These are phyloP conservation scores for Puya raimondii DNA, from an alignment of 176 grass and related monocot genomes.

Conservation along the genomic window DNA sequence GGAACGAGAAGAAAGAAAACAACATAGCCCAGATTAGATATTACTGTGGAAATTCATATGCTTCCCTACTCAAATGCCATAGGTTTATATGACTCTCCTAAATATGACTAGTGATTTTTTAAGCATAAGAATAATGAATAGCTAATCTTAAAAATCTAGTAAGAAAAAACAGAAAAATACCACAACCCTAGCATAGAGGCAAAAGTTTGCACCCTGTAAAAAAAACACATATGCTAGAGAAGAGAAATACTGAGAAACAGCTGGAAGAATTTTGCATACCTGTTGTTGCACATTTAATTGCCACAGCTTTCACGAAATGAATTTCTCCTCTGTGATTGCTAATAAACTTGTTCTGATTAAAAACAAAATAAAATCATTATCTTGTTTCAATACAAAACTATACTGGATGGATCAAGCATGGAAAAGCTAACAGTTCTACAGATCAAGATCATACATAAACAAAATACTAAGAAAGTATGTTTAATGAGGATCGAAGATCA, in stretches of 20 bases:
- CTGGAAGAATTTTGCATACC: slow-evolving; percentile 31
- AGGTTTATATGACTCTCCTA: too few relatives aligned
- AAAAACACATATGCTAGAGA: too few relatives aligned
- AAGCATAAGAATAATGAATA: too few relatives aligned
- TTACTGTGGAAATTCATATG: too few relatives aligned
- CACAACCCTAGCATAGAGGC: too few relatives aligned
- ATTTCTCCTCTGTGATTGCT: slow-evolving; percentile 81
- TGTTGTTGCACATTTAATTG: slow-evolving; percentile 53
- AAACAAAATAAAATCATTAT: slow-evolving; percentile 12
- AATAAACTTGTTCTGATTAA: slow-evolving; percentile 68
- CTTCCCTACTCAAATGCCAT: too few relatives aligned
- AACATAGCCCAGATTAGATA: too few relatives aligned
- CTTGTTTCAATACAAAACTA: background rate
- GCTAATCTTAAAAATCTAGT: too few relatives aligned
- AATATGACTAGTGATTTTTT: too few relatives aligned
- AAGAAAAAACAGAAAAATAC: too few relatives aligned
- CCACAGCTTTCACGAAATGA: slow-evolving; percentile 51
- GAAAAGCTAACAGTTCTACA: background rate
- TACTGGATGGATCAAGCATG: background rate
- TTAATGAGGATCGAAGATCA: background rate
- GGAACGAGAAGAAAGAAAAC: too few relatives aligned
- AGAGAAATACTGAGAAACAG: background rate
- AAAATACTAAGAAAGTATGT: background rate
- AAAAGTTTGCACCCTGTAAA: too few relatives aligned
- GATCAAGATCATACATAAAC: background rate